Evolutionary conservation across 179 eudicot genomes (phyloP).

Genomic region (Silene noctiflora): DNA sequence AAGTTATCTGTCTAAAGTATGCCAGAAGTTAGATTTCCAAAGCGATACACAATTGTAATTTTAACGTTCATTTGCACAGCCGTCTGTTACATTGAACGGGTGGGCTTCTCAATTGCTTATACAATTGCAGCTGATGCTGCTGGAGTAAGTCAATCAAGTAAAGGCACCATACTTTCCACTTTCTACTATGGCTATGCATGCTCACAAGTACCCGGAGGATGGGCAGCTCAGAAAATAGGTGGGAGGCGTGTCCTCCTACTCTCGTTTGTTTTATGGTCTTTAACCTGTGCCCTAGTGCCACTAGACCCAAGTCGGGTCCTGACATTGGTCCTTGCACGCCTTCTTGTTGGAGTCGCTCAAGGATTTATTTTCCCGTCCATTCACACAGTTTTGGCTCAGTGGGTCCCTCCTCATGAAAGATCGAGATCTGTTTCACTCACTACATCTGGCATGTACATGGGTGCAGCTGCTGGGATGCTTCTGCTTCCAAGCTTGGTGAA

Average conservation of each 20-base stretch:
- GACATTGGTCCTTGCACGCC: conserved; percentile 68
- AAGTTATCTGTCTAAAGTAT: conserved; percentile 22
- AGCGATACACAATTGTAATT: conserved; percentile 70
- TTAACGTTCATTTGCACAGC: conserved; percentile 78
- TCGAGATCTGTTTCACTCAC: conserved; percentile 95
- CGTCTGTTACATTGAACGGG: conserved; percentile 93
- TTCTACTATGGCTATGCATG: conserved; percentile 90
- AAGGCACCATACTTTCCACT: conserved; percentile 84
- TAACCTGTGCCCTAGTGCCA: conserved; percentile 71
- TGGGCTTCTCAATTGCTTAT: conserved; percentile 71
- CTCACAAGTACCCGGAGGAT: conserved; percentile 94
- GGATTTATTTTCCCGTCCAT: conserved; percentile 87
- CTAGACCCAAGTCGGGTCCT: conserved; percentile 58
- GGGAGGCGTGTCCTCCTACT: conserved; percentile 90
- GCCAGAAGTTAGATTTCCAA: conserved; percentile 59
- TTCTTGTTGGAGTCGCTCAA: conserved; percentile 86
- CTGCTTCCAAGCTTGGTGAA: conserved; percentile 68
- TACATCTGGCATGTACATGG: conserved; percentile 90
- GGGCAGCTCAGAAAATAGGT: conserved; percentile 95
- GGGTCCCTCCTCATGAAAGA: conserved; percentile 96
- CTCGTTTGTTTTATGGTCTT: conserved; percentile 80
- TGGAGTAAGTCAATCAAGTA: conserved; percentile 64
- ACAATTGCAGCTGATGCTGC: conserved; percentile 63
- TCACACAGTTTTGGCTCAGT: conserved; percentile 75
- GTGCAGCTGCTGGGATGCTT: conserved; percentile 89